A percentile compares a stretch with the other conserved stretches of the same genome.
Evolutionary conservation across 2,329 filamentous ascomycete species (phyloP).

Genomic region (Apiospora hydei): DNA sequence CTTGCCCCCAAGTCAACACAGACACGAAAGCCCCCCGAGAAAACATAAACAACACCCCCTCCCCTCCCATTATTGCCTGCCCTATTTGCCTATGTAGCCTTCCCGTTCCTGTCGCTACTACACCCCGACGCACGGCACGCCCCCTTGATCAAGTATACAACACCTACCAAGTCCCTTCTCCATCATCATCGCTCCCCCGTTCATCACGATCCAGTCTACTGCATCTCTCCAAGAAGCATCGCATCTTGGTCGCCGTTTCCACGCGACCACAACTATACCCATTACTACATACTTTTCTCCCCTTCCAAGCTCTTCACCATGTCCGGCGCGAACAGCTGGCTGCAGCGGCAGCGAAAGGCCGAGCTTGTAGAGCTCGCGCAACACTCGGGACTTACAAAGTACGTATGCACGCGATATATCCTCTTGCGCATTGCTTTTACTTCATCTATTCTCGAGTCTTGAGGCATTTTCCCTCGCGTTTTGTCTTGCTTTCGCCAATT

Average conservation of each 20-base stretch:
- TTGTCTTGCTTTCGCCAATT: slow-evolving; percentile 22
- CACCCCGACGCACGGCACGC: not conserved
- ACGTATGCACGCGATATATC: slow-evolving; percentile 48
- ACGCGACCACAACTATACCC: slow-evolving; percentile 42
- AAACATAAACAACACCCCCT: slow-evolving; percentile 20
- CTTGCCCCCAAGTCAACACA: not conserved
- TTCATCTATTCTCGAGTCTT: slow-evolving; percentile 12
- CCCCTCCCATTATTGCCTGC: not conserved
- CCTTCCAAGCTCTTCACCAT: slow-evolving; percentile 53
- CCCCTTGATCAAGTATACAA: slow-evolving; percentile 21
- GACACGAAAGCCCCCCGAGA: slow-evolving; percentile 4
- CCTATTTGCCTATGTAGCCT: not conserved
- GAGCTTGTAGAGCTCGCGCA: slow-evolving; percentile 80
- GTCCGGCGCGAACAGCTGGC: slow-evolving; percentile 73
- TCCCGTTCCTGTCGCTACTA: slow-evolving; percentile 16
- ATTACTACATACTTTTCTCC: slow-evolving; percentile 25
- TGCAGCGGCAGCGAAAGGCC: slow-evolving; percentile 82
- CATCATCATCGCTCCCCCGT: not conserved
- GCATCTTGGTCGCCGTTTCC: slow-evolving; percentile 42
- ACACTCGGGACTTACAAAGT: slow-evolving; percentile 75
- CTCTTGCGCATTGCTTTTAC: not conserved
- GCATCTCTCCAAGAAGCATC: slow-evolving; percentile 32
- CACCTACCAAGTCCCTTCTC: not conserved
- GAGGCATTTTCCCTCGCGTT: slow-evolving; percentile 15
- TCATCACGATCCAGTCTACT: not conserved